Conservation (phyloP, 192 early-diverging fungal species). For the Coemansia javaensis region DNA sequence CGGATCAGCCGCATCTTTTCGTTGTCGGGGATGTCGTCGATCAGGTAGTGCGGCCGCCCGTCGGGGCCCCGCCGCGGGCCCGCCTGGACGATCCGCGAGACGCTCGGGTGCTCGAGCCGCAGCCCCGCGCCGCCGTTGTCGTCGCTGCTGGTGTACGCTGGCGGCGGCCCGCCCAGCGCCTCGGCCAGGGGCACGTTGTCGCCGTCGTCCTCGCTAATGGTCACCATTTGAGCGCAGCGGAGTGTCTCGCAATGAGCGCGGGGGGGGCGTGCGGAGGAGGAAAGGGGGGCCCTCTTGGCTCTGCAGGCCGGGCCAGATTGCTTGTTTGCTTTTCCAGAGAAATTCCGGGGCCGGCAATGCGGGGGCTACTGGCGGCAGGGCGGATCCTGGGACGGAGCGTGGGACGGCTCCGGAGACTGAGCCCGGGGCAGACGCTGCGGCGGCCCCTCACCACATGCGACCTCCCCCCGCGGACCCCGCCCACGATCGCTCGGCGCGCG, state of each 20-base stretch:
- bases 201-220: conserved; percentile 28
- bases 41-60: conserved; percentile 45
- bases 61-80: conserved; percentile 34
- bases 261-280: no score
- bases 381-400: no score
- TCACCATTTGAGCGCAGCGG: conserved; percentile 25
- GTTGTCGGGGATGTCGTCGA: conserved; percentile 49
- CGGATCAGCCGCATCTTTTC: conserved; percentile 48
- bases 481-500: conserved; percentile 6
- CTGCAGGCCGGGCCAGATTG: no score
- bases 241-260: no score
- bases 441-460: conserved; percentile 17
- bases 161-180: conserved; percentile 14
- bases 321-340: no score
- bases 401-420: no score
- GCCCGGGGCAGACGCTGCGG: no score
- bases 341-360: no score
- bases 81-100: conserved; percentile 31
- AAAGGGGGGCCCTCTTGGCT: no score
- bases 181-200: conserved; percentile 33
- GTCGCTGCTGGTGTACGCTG: neutral
- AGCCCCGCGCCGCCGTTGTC: neutral
- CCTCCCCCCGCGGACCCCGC: conserved; percentile 12
- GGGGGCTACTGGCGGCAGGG: no score
- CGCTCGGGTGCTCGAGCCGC: conserved; percentile 37